Conservation (phyloP, 129 eudicot genomes). For the Centrapalus pauciflorus region DNA sequence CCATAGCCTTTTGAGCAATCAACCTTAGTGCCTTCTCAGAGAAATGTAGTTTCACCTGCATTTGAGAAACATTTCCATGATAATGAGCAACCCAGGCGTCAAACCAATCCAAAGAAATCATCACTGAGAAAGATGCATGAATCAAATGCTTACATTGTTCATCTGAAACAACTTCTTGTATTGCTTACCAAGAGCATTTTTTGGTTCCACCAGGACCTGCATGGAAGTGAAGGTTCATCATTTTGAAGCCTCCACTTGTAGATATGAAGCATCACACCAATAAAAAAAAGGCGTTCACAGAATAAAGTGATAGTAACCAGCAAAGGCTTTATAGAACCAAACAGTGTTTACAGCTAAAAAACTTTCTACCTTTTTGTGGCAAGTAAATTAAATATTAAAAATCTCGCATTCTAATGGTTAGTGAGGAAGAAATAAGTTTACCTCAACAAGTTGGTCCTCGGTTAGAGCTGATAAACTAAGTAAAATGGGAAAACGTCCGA, state of each 20-base stretch:
- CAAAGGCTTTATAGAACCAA: not conserved
- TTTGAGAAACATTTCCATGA: not conserved
- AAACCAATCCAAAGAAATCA: not conserved
- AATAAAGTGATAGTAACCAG: too few relatives aligned
- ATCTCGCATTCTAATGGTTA: not conserved
- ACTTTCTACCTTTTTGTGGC: too few relatives aligned
- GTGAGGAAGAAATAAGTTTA: constrained; percentile 10
- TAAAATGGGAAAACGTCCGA: constrained; percentile 92
- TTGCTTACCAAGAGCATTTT: constrained; percentile 87
- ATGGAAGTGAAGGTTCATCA: not conserved
- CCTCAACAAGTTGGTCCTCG: constrained; percentile 91
- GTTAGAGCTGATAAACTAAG: constrained; percentile 76
- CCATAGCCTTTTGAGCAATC: constrained; percentile 78
- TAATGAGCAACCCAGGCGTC: not conserved
- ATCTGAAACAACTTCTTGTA: constrained; percentile 83
- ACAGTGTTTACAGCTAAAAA: too few relatives aligned
- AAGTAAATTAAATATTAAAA: too few relatives aligned
- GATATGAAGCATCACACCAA: not conserved
- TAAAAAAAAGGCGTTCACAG: too few relatives aligned
- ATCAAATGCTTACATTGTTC: constrained; percentile 65
- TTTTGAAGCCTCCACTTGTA: not conserved
- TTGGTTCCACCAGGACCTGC: constrained; percentile 83
- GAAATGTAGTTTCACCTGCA: constrained; percentile 80
- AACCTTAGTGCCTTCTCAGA: constrained; percentile 65
- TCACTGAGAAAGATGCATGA: not conserved